Base-by-base conservation (phyloP, 2,329 filamentous ascomycete genomes). In the Penicillium thymicola region DNA sequence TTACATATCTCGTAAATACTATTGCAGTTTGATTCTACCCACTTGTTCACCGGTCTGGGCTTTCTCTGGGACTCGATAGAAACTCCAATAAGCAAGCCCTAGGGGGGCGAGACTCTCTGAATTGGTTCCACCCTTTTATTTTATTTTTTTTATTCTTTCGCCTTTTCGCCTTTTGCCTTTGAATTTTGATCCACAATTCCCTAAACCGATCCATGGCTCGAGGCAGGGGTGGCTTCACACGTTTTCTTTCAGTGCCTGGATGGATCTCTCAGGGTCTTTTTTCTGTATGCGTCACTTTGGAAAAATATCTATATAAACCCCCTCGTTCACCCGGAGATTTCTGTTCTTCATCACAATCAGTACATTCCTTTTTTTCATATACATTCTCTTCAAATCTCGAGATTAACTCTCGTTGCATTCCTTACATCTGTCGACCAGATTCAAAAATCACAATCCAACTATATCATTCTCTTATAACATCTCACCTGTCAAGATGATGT, bases 401-500 rank as follows among this genome's bases (percentile, higher is more conserved):
- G 65, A 65, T 67, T 46, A 43, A 64, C 47, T 67, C 65, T 67
- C 63, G 60, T 54, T 48, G 47, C 62, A 63, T 58, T 64, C 61
- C 14, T 62, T 64, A 58, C 49, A 54, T 67, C 61, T 67, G 60
- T 67, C 52, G 61, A 65, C 42, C 59, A 67, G 60, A 65, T 53
- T 55, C 32, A 28, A 34, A 32, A 38, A 28, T 40, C 55, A 49
- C 46, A 45, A 16, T 56, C 45, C 47, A 54, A 37, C 57, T 57
- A 47, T 43, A 27, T 38, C 48, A 44, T 40, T 58, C 59, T 57
- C 45, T 53, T 52, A 48, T 42, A 36, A 36, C 45, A 54, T 32
- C 45, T 54, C 58, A 51, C 6, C 27, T 45, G 11, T 59, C 66
- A 71, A 62, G 52, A 73, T 71, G 65, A 72, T 75, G 69, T 72